Percentiles rank a stretch among this genome's conserved stretches.
These are phyloP conservation scores for Ceratocystiopsis sp. DNA, from an alignment of 2,329 filamentous ascomycete species.

Conservation along the genomic window DNA sequence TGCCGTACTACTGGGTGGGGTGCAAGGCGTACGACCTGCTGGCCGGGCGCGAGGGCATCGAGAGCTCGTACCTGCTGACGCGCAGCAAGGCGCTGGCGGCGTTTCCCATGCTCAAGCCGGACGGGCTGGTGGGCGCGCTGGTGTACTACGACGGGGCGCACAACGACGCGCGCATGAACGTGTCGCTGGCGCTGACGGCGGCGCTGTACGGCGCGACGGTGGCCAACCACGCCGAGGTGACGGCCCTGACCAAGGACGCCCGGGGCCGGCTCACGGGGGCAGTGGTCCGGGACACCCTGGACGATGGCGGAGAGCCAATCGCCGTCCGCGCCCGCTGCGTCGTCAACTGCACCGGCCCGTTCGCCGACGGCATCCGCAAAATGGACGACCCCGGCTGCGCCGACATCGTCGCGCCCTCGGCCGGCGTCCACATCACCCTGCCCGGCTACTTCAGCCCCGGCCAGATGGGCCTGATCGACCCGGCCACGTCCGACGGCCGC, in stretches of 20 bases:
- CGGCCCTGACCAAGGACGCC: slow-evolving; percentile 52
- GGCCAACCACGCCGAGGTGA: slow-evolving; percentile 69
- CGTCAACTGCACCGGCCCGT: slow-evolving; percentile 72
- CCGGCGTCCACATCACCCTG: slow-evolving; percentile 65
- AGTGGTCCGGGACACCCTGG: slow-evolving; percentile 41
- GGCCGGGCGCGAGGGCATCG: slow-evolving; percentile 65
- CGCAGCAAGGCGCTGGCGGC: slow-evolving; percentile 60
- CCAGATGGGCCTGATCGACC: slow-evolving; percentile 69
- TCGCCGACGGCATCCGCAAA: slow-evolving; percentile 63
- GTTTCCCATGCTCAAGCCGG: slow-evolving; percentile 62
- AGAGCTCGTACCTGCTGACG: slow-evolving; percentile 68
- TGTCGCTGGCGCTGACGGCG: slow-evolving; percentile 64
- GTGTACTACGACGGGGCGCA: slow-evolving; percentile 80
- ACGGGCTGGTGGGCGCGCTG: slow-evolving; percentile 56
- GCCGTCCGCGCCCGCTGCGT: slow-evolving; percentile 61
- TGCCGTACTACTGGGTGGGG: slow-evolving; percentile 53
- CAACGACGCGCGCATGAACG: slow-evolving; percentile 79
- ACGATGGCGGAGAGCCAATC: slow-evolving; percentile 22
- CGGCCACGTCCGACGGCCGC: slow-evolving; percentile 65
- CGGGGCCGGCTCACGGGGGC: slow-evolving; percentile 55
- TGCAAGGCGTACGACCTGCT: slow-evolving; percentile 68
- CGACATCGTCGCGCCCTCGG: slow-evolving; percentile 64
- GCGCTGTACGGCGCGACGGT: slow-evolving; percentile 65
- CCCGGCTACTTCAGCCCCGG: slow-evolving; percentile 66
- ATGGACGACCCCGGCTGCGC: slow-evolving; percentile 57